Base-by-base conservation (phyloP, 2,329 filamentous ascomycete species). In the Talaromyces sp. region DNA sequence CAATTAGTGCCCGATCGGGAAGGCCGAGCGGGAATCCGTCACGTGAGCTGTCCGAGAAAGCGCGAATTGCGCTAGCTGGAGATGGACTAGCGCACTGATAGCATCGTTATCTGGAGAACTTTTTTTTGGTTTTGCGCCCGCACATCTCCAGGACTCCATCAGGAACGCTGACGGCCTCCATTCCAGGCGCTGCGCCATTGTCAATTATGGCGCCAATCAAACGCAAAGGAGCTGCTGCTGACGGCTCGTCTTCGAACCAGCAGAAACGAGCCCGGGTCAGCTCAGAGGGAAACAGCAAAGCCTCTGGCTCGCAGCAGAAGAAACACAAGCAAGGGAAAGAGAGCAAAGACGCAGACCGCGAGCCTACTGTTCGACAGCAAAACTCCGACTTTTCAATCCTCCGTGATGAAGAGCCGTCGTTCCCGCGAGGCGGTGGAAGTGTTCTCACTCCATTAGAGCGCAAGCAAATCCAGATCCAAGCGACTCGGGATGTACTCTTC, bases 381-480 rank as follows among this genome's bases (percentile, higher is more conserved):
- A 56, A 55, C 29, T 73, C 73, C 27, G 71, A 75, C 59, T 70
- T 75, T 58, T 70, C 73, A 43, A 74, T 85, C 19, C 72, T 86
- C 67, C 80, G 80, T 58, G 89, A 95, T 66, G 95, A 98, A 66
- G 95, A 97, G 72, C 87, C 88, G 35, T 82, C 93, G 51, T 99
- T 99, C 70, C 93, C 95, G 66, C 86, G 95, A 82, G 95, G 95
- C 59, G 96, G 95, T 50, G 93, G 87, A 58, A 96, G 91, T 71
- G 83, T 96, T 57, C 80, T 99, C 72, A 97, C 95, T 1, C 93
- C 95, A 21, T 81, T 99, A 56, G 95, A 99, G 75, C 90, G 96
- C 73, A 97, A 96, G 78, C 91, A 98, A 76, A 98, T 99, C 64
- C 89, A 95, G 69, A 88, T 96, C 61, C 89, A 98, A 76, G 95